Evolutionary conservation across 1,139 yeast genomes (phyloP), one percentile per base, ranked within the genome.

Genomic region (Blastobotrys persicus): DNA sequence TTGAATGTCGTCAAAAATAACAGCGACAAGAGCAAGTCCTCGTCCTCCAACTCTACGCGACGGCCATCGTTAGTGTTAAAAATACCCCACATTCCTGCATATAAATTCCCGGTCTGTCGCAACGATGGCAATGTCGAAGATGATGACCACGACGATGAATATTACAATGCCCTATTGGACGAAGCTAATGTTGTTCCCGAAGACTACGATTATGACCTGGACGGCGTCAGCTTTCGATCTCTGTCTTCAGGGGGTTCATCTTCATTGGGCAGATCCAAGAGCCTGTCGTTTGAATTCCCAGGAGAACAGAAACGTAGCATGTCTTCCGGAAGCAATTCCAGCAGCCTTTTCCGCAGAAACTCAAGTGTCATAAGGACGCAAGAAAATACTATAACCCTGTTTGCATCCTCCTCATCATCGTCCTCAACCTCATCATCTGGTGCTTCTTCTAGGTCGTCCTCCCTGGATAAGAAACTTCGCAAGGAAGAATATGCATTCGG

Each of bases 171-270:
- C 20, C 47, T 63, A 18, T 45, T 63, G 11, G 65, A 62, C 33
- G 68, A 63, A 42, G 66, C 57, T 26, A 64, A 64, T 42, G 55
- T 58, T 6, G 54, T 63, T 1, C 57, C 64, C 1, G 56, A 49
- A 34, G 60, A 60, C 32, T 55, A 57, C 41, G 57, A 50, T 11
- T 45, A 45, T 31, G 54, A 49, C 42, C 38, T 34, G 5, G 53
- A 53, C 48, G 42, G 33, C 11, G 43, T 48, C 35, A 50, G 48
- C 26, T 54, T 51, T 42, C 52, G 51, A 37, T 48, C 53, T 13
- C 42, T 48, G 16, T 43, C 48, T 11, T 40, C 53, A 28, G 34
- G 42, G 19, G 35, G 35, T 13, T 44, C 53, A 12, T 46, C 54
- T 7, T 45, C 45, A 6, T 31, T 40, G 18, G 38, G 48, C n/a